Percentiles rank a stretch among this genome's conserved stretches.
Evolutionary conservation across 129 eudicot genomes (phyloP).

Genomic region (Solidago caesia): DNA sequence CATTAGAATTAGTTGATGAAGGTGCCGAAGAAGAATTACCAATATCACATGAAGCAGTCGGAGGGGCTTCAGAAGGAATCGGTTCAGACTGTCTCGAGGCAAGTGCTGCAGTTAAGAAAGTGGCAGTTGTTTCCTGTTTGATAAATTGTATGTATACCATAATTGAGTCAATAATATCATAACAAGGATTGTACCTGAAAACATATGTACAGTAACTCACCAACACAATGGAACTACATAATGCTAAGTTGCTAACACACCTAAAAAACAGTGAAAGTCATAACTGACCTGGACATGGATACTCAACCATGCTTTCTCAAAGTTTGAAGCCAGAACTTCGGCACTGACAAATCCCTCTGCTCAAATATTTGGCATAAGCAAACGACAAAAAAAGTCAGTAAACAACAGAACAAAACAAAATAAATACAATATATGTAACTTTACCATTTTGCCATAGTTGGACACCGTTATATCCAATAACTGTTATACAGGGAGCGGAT

Average conservation of each 20-base stretch:
- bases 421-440: not conserved
- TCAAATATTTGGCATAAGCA: slow-evolving; percentile 9
- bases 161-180: not conserved
- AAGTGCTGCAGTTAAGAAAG: slow-evolving; percentile 79
- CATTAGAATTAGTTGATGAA: slow-evolving; percentile 26
- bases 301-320: slow-evolving; percentile 90
- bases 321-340: slow-evolving; percentile 60
- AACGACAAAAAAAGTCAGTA: not conserved
- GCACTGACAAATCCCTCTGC: slow-evolving; percentile 75
- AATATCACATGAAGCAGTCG: slow-evolving; percentile 31
- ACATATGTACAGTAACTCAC: not conserved
- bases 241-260: not conserved
- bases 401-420: not conserved
- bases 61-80: slow-evolving; percentile 33
- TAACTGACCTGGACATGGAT: slow-evolving; percentile 80
- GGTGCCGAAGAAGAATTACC: slow-evolving; percentile 44
- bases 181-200: not conserved
- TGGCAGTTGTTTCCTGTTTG: slow-evolving; percentile 78
- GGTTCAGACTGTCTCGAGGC: slow-evolving; percentile 55
- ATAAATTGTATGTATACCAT: not conserved
- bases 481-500: slow-evolving; percentile 74
- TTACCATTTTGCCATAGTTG: slow-evolving; percentile 82
- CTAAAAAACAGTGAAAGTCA: slow-evolving; percentile 2
- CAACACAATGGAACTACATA: not conserved
- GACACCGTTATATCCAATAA: slow-evolving; percentile 79